Evolutionary conservation across 1,139 yeast genomes (phyloP).

Genomic region (Zygoascus hellenicus): DNA sequence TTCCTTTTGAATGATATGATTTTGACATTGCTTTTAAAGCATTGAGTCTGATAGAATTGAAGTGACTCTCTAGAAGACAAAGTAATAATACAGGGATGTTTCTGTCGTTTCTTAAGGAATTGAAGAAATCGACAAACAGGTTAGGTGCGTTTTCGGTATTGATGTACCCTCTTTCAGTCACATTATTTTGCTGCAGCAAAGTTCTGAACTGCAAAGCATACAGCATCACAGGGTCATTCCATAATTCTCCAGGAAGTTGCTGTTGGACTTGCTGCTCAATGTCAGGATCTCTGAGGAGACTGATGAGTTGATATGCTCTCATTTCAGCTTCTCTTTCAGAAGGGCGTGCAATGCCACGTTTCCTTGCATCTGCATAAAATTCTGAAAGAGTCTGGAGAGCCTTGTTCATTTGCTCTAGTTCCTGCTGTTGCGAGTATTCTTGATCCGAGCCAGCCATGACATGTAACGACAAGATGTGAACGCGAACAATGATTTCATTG

Average conservation of each 20-base stretch:
- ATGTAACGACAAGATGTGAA: slow-evolving; percentile 78
- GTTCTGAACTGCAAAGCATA: slow-evolving; percentile 66
- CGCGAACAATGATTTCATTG: slow-evolving; percentile 84
- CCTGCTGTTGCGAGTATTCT: slow-evolving; percentile 92
- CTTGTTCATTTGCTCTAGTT: slow-evolving; percentile 88
- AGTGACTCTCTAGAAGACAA: slow-evolving; percentile 73
- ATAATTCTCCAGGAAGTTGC: slow-evolving; percentile 53
- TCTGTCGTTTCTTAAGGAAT: slow-evolving; percentile 41
- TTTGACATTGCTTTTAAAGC: slow-evolving; percentile 66
- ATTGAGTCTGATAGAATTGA: slow-evolving; percentile 71
- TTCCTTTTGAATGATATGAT: slow-evolving; percentile 66
- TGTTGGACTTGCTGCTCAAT: slow-evolving; percentile 66
- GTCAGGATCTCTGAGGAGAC: slow-evolving; percentile 81
- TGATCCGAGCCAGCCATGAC: slow-evolving; percentile 70
- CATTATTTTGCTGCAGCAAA: slow-evolving; percentile 56
- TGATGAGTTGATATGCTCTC: slow-evolving; percentile 76
- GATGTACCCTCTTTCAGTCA: slow-evolving; percentile 50
- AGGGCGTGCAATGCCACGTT: slow-evolving; percentile 48
- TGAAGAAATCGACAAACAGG: slow-evolving; percentile 61
- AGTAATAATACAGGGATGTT: slow-evolving; percentile 65
- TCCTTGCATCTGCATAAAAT: slow-evolving; percentile 75
- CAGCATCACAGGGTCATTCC: slow-evolving; percentile 55
- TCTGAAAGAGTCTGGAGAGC: slow-evolving; percentile 86
- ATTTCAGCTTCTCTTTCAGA: slow-evolving; percentile 91
- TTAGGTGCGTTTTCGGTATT: slow-evolving; percentile 58